phyloP scores from a whole-genome alignment of 768 basidiomycete genomes.

The Pleurotus djamor region DNA sequence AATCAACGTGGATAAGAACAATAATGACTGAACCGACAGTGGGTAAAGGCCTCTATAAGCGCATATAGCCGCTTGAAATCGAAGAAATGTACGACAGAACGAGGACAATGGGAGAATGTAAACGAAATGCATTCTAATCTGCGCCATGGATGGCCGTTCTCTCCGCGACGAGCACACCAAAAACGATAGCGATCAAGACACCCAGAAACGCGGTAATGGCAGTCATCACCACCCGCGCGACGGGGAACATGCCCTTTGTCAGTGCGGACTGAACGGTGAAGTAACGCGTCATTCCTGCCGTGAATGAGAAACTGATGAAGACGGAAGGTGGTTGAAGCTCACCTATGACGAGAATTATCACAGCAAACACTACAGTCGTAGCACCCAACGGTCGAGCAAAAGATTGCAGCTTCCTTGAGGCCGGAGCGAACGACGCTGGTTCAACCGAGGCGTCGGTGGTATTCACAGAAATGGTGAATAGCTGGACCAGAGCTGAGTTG shows the following conservation, averaged over 20 bases:
- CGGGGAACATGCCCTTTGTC: constrained; percentile 35
- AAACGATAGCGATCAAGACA: constrained; percentile 19
- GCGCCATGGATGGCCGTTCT: neutral
- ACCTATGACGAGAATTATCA: constrained; percentile 29
- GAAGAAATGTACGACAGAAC: neutral
- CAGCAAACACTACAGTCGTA: constrained; percentile 29
- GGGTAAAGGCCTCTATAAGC: too few relatives aligned
- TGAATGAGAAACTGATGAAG: neutral
- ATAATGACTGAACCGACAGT: too few relatives aligned
- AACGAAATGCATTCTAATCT: neutral
- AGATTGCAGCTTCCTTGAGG: neutral
- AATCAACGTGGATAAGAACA: too few relatives aligned
- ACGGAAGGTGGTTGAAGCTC: neutral
- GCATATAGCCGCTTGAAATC: neutral
- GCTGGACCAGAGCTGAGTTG: constrained; percentile 38
- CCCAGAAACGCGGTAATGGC: constrained; percentile 25
- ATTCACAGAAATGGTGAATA: constrained; percentile 36
- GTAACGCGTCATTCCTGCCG: constrained; percentile 30
- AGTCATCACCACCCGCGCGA: constrained; percentile 30
- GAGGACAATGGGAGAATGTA: neutral
- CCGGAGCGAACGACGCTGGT: constrained; percentile 1
- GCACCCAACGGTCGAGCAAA: constrained; percentile 44
- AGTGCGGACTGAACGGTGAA: constrained; percentile 36
- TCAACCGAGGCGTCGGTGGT: neutral
- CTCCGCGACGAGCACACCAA: constrained; percentile 28